Percentiles rank a stretch among this genome's conserved stretches.
Evolutionary conservation across 768 basidiomycete genomes (phyloP).

Genomic region (Coprinopsis strossmayeri): DNA sequence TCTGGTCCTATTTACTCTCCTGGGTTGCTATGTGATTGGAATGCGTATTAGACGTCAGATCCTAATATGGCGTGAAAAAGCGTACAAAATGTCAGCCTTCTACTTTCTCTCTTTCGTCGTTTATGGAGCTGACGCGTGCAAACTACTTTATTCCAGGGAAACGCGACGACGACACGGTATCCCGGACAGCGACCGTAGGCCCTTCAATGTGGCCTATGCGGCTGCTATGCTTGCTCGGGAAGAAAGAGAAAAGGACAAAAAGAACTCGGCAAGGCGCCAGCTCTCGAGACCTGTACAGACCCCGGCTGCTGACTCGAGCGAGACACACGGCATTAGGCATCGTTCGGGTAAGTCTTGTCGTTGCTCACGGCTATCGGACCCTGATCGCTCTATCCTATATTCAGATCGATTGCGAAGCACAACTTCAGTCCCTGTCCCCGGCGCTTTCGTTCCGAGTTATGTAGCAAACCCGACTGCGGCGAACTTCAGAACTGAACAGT

Average conservation of each 20-base stretch:
- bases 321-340: constrained; percentile 35
- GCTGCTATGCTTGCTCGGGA: constrained; percentile 54
- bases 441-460: constrained; percentile 1
- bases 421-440: constrained; percentile 8
- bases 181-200: constrained; percentile 74
- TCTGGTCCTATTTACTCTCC: constrained; percentile 28
- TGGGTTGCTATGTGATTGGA: constrained; percentile 29
- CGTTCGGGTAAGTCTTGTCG: constrained; percentile 31
- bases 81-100: constrained; percentile 54
- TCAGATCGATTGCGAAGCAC: constrained; percentile 5
- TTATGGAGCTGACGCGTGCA: constrained; percentile 14
- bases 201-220: constrained; percentile 85
- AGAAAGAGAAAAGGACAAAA: constrained; percentile 34
- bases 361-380: not conserved
- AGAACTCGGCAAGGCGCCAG: not conserved
- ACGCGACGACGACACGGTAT: constrained; percentile 77
- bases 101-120: not conserved
- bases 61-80: constrained; percentile 54
- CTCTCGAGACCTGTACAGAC: constrained; percentile 1
- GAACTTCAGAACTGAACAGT: not conserved
- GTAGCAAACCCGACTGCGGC: not conserved
- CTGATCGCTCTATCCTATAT: not conserved
- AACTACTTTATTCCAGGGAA: constrained; percentile 33
- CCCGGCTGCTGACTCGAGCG: constrained; percentile 19
- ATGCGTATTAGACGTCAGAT: constrained; percentile 38